These are phyloP conservation scores for Postia placenta DNA, from an alignment of 768 basidiomycete genomes.

Conservation along the genomic window DNA sequence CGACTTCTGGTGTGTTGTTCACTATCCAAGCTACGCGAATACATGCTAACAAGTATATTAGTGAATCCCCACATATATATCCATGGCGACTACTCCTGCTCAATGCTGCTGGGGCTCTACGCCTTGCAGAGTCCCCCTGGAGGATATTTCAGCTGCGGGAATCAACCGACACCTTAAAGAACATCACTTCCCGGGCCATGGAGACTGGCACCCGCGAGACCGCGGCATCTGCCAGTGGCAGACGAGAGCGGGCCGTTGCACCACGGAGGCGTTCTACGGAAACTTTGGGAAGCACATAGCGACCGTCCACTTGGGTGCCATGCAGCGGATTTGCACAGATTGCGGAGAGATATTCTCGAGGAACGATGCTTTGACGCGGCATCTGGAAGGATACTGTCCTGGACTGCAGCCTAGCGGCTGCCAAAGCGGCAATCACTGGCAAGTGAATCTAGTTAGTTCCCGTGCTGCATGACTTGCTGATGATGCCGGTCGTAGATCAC, in stretches of 20 bases:
- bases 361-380: conserved; percentile 13
- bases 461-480: no score
- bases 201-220: background rate
- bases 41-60: no score
- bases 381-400: conserved; percentile 12
- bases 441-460: no score
- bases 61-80: no score
- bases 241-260: background rate
- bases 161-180: background rate
- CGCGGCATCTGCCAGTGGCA: background rate
- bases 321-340: conserved; percentile 8
- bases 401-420: background rate
- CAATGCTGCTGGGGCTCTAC: background rate
- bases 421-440: background rate
- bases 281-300: background rate
- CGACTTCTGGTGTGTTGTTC: no score
- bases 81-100: no score
- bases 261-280: background rate
- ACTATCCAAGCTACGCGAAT: no score
- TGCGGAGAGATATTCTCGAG: conserved; percentile 14
- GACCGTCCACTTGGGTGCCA: conserved; percentile 2
- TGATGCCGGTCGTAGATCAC: no score
- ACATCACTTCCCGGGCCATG: background rate
- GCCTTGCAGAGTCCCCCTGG: background rate
- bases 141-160: background rate